Percentiles rank a stretch among this genome's conserved stretches.
Conservation (phyloP, 345 rosid species). For the Gossypium raimondii region DNA sequence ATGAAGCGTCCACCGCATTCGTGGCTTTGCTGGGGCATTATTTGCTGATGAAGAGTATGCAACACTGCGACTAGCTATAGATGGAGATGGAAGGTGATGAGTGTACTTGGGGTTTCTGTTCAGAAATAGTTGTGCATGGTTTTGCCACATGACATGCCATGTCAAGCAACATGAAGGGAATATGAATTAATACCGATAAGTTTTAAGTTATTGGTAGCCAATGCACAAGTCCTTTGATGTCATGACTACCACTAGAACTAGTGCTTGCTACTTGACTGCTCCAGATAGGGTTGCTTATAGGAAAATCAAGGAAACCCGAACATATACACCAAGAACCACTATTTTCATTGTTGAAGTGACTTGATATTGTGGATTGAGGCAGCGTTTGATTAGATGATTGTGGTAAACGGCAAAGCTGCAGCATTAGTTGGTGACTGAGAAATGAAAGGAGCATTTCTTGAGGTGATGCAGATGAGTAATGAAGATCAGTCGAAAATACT, state of each 20-base stretch:
- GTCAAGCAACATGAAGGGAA: slow-evolving; percentile 37
- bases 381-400: slow-evolving; percentile 33
- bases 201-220: slow-evolving; percentile 28
- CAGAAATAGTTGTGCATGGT: slow-evolving; percentile 29
- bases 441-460: slow-evolving; percentile 37
- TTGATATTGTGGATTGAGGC: slow-evolving; percentile 41
- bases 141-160: slow-evolving; percentile 47
- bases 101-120: slow-evolving; percentile 38
- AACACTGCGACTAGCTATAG: slow-evolving; percentile 44
- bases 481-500: slow-evolving; percentile 64
- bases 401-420: slow-evolving; percentile 21
- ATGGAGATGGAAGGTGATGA: slow-evolving; percentile 46
- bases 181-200: slow-evolving; percentile 2
- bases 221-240: slow-evolving; percentile 53
- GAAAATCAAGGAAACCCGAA: slow-evolving; percentile 47
- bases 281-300: slow-evolving; percentile 36
- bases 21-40: slow-evolving; percentile 61
- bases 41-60: slow-evolving; percentile 47
- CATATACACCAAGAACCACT: slow-evolving; percentile 57
- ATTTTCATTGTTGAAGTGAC: slow-evolving; percentile 34
- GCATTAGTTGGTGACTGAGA: slow-evolving; percentile 41
- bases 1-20: slow-evolving; percentile 96
- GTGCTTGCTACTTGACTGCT: slow-evolving; percentile 49
- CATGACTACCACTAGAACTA: slow-evolving; percentile 35
- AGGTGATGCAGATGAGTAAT: slow-evolving; percentile 48